These are phyloP conservation scores for Aurinia saxatilis DNA, from an alignment of 345 rosid genomes.

Conservation along the genomic window DNA sequence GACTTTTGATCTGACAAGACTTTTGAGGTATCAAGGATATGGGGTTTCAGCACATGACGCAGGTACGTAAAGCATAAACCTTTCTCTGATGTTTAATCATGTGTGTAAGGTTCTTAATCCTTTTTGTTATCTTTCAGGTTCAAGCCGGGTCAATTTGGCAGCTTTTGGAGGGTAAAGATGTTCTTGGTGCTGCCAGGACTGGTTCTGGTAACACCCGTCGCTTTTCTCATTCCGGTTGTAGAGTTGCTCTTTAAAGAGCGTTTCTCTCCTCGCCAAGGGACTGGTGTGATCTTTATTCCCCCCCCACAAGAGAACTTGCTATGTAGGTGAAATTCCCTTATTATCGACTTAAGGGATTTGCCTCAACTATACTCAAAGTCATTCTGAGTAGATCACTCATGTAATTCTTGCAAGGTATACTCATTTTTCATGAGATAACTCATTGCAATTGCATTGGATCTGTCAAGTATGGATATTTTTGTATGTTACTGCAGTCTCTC, in stretches of 20 bases:
- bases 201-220: slow-evolving; percentile 98
- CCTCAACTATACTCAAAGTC: background rate
- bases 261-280: slow-evolving; percentile 73
- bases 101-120: background rate
- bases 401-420: background rate
- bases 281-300: slow-evolving; percentile 83
- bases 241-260: slow-evolving; percentile 66
- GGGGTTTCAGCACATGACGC: slow-evolving; percentile 79
- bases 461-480: background rate
- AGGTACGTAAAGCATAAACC: slow-evolving; percentile 35
- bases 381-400: background rate
- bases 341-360: background rate
- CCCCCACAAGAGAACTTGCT: slow-evolving; percentile 98
- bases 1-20: slow-evolving; percentile 76
- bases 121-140: slow-evolving; percentile 40
- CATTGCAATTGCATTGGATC: background rate
- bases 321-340: slow-evolving; percentile 54
- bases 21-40: slow-evolving; percentile 59
- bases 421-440: background rate
- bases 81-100: background rate
- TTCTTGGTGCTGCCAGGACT: slow-evolving; percentile 95
- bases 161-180: slow-evolving; percentile 81
- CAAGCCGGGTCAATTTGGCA: slow-evolving; percentile 85
- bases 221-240: slow-evolving; percentile 83
- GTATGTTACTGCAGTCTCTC: background rate